A percentile compares a stretch with the other conserved stretches of the same genome.
Conservation (phyloP, 306 rosid species). For the Prunus mongolica region DNA sequence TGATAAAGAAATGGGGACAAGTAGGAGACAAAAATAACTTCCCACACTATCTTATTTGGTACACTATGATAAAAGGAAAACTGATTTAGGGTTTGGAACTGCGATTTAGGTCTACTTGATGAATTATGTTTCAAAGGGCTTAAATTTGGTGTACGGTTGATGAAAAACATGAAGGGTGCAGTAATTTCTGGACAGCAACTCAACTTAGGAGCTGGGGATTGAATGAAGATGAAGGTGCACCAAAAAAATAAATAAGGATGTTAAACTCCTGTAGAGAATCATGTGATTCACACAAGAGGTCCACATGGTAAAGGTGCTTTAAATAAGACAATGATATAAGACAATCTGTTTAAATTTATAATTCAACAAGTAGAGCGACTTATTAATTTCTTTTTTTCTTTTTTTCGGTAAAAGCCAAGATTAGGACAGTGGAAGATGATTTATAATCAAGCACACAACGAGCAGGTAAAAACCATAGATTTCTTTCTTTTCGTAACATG, state of each 20-base stretch:
- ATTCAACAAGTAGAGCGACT: not conserved
- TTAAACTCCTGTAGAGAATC: not conserved
- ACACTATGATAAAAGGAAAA: not conserved
- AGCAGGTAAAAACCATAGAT: not conserved
- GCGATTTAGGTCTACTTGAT: not conserved
- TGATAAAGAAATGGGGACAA: not conserved
- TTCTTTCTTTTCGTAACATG: not conserved
- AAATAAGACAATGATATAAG: not conserved
- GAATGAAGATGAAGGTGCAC: not conserved
- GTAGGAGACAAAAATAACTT: not conserved
- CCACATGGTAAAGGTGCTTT: not conserved
- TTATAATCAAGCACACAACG: not conserved
- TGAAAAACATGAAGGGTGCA: not conserved
- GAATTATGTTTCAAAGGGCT: not conserved
- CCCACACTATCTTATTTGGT: not conserved
- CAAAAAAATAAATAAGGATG: not conserved
- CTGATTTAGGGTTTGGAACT: not conserved
- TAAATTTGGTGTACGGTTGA: not conserved
- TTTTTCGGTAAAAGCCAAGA: not conserved
- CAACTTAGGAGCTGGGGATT: not conserved
- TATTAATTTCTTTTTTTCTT: not conserved
- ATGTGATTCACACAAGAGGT: not conserved
- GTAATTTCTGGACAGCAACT: not conserved
- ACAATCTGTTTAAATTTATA: not conserved
- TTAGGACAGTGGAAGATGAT: not conserved